Conservation (phyloP, 768 basidiomycete genomes). For the Boletus reticuloceps region DNA sequence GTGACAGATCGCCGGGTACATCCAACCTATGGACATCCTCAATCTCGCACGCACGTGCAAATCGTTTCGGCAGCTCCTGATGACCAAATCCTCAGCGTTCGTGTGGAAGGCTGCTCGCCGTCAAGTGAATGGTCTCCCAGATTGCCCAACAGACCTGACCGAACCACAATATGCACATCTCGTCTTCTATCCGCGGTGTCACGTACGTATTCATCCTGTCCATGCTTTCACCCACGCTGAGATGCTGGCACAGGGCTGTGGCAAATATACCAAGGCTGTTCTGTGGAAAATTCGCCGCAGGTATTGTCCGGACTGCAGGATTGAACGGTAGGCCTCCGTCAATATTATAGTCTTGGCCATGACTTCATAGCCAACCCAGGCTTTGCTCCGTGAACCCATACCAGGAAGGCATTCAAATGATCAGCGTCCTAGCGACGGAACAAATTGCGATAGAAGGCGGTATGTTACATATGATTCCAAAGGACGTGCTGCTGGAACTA, state of each 20-base stretch:
- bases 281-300: slow-evolving; percentile 15
- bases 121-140: not conserved
- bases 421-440: not conserved
- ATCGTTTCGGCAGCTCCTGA: not conserved
- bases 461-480: not conserved
- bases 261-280: not conserved
- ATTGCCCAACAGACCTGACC: not conserved
- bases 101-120: not conserved
- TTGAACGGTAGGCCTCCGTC: not conserved
- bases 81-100: not conserved
- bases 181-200: not conserved
- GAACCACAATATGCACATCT: not conserved
- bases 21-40: not conserved
- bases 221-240: not conserved
- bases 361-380: not conserved
- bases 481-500: not conserved
- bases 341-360: too few relatives aligned
- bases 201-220: not conserved
- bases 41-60: not conserved
- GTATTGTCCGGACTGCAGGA: slow-evolving; percentile 10
- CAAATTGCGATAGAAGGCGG: not conserved
- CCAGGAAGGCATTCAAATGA: not conserved
- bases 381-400: not conserved
- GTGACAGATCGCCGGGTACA: not conserved
- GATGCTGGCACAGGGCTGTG: slow-evolving; percentile 8